Conservation (phyloP, 495 filamentous ascomycete genomes). For the Penicillium verhagenii region DNA sequence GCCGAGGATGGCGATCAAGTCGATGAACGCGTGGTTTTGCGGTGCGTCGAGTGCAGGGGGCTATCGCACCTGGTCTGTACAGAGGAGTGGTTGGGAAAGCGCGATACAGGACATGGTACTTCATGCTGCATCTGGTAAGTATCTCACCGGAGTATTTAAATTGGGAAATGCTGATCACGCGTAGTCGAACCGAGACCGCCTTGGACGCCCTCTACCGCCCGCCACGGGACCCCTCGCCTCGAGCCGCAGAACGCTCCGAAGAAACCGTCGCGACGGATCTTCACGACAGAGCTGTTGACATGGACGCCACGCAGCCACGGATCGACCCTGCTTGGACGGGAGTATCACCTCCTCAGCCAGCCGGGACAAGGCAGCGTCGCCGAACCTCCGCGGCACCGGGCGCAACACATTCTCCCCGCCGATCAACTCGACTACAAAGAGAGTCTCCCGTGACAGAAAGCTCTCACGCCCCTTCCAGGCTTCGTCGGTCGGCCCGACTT, state of each 20-base stretch:
- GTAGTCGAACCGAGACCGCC: neutral
- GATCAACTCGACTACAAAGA: neutral
- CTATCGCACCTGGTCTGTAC: neutral
- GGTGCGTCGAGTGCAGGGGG: neutral
- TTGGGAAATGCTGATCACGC: neutral
- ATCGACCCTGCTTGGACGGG: neutral
- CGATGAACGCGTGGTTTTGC: neutral
- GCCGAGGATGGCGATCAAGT: neutral
- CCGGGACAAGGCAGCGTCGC: neutral
- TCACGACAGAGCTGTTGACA: no score
- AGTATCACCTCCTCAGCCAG: neutral
- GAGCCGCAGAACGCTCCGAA: no score
- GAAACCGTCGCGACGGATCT: no score
- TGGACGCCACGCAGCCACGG: neutral
- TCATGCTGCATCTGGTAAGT: neutral
- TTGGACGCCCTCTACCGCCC: neutral
- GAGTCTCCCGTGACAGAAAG: neutral
- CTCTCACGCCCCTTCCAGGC: neutral
- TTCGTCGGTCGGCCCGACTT: neutral
- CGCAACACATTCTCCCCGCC: neutral
- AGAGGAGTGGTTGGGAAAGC: neutral
- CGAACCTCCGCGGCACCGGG: neutral
- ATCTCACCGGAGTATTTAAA: neutral
- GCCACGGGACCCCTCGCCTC: no score
- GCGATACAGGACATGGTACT: neutral